Evolutionary conservation across 805 yeast genomes (phyloP).

Genomic region (Cyberlindnera lachancei): DNA sequence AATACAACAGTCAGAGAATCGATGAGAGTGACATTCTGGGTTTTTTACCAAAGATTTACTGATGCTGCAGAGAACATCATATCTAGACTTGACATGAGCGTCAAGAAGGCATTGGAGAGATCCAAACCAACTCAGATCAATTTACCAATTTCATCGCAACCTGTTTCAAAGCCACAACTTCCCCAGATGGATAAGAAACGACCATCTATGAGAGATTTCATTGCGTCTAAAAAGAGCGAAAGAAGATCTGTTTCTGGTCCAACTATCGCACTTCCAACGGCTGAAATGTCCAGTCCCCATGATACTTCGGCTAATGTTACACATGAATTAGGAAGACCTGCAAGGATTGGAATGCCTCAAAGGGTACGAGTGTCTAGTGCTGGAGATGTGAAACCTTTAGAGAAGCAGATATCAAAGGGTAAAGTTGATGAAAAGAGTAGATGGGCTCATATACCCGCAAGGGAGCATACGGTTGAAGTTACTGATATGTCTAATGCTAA

Average conservation of each 20-base stretch:
- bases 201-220: constrained; percentile 42
- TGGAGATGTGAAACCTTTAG: constrained; percentile 10
- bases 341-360: constrained; percentile 19
- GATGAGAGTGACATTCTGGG: constrained; percentile 72
- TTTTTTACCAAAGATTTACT: constrained; percentile 48
- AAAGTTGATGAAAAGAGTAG: constrained; percentile 5
- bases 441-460: constrained; percentile 1
- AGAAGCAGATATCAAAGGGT: constrained; percentile 14
- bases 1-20: constrained; percentile 72
- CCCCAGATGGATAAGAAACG: constrained; percentile 22
- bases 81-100: constrained; percentile 24
- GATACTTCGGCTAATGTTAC: background rate
- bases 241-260: constrained; percentile 31
- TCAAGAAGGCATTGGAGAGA: constrained; percentile 55
- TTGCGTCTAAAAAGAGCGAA: constrained; percentile 36
- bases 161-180: constrained; percentile 5
- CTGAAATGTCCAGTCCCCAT: no score
- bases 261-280: constrained; percentile 21
- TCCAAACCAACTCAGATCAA: constrained; percentile 37
- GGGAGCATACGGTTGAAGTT: constrained; percentile 4
- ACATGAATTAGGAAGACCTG: constrained; percentile 20
- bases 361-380: constrained; percentile 17
- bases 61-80: constrained; percentile 33
- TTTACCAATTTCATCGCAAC: constrained; percentile 4
- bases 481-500: constrained; percentile 1